Base-by-base conservation (phyloP, 257 asterid genomes). In the Leonotis leonurus region DNA sequence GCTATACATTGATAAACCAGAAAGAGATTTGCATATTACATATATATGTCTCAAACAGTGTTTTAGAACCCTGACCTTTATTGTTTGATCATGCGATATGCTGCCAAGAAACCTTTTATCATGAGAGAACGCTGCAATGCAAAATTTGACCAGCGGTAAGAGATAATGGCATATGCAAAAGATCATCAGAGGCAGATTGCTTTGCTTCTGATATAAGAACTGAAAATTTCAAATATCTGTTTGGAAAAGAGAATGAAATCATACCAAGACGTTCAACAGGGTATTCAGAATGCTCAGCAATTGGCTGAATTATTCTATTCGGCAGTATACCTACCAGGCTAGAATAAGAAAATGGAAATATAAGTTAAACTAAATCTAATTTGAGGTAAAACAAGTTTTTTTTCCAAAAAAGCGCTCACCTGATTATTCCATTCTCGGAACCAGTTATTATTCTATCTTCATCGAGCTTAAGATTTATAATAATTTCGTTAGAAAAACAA, bases 221-320 rank as follows among this genome's bases (percentile, higher is more conserved):
- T 11, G 27, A 18, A 53, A 41, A 54, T 46, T 41, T 16, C n/a
- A n/a, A n/a, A 18, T 8, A 56, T 58, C 41, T 56, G 60, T 64
- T 26, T 25, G 46, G 17, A 21, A 46, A 51, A 60, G 56, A 13
- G 65, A 56, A 11, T 60, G 22, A 62, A 70, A 50, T 48, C 80
- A 51, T 83, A 92, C 97, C 99, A 50, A 92, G 96, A 74, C 94
- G 87, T 59, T 92, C 99, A 55, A 92, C 83, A 6, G 97, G 86
- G 70, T 70, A 74, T 56, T 89, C 88, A 13, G 99, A 92, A 72
- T 92, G 97, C 81, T 84, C 96, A 1, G 90, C 96, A 60, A 92
- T 80, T 69, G 97, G 97, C 75, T 92, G 97, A 56, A 92, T 86
- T 66, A 89, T 76, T 84, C 83, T 81, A 85, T 89, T 92, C 26